Evolutionary conservation across 805 yeast species (phyloP), one percentile per base, ranked within the genome.

Genomic region (Candida morakotiae): DNA sequence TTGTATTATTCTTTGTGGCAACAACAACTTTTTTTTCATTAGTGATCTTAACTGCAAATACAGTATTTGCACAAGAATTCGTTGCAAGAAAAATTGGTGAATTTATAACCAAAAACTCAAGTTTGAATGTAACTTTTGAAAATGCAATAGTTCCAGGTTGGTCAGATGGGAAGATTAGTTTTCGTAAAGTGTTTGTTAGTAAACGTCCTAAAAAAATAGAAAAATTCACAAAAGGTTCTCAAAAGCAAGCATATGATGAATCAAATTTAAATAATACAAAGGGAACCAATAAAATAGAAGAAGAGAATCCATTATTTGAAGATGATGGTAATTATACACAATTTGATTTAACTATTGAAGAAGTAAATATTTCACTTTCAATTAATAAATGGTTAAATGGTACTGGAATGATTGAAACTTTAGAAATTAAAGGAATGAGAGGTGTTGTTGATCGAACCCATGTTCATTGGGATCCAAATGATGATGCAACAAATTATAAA

Each of bases 281-380:
- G n/a, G n/a, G n/a, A n/a, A n/a, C n/a, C n/a, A n/a, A n/a, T n/a
- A 13, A 26, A 9, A 16, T 3, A 9, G 39, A 23, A 22, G 42
- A 41, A 21, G 30, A 36, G 11, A 49, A 51, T 19, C 69, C 61
- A 11, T 71, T 62, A 19, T 63, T 62, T 15, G 68, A 64, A 38
- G 96, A 84, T 49, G 95, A 88, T 55, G 98, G 97, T 1, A 93
- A 93, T 60, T 93, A 89, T 60, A 91, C 98, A 0, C 98, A 93
- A 56, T 93, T 83, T 56, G 98, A 93, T 58, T 58, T 93, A 27
- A 86, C 95, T 0, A 83, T 93, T 11, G 96, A 91, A 41, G 84
- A 83, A 47, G 81, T 89, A 9, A 81, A 82, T 37, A 75, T 93
- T 0, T 80, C 95, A 1, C 62, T 93, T 13, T 84, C 94, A 9